Conservation (phyloP, 2,329 filamentous ascomycete genomes). For the Fusarium anthophilum region DNA sequence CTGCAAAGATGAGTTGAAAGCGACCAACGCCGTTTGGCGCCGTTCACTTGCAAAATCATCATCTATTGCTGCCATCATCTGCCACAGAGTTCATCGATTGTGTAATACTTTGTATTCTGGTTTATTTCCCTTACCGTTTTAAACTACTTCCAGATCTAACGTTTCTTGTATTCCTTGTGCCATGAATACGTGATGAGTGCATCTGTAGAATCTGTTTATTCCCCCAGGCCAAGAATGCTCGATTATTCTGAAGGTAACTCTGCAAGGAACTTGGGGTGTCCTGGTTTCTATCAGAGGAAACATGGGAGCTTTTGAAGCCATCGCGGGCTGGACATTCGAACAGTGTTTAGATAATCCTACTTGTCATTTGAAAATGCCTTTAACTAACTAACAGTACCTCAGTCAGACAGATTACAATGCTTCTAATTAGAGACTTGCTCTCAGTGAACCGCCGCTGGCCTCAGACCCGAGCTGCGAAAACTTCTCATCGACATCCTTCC, state of each 20-base stretch:
- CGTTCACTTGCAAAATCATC: background rate
- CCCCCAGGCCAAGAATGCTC: background rate
- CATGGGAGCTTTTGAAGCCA: rapidly evolving
- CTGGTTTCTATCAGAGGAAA: background rate
- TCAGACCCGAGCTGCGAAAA: constrained; percentile 33
- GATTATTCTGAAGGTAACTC: rapidly evolving
- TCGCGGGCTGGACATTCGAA: rapidly evolving
- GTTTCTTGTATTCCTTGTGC: background rate
- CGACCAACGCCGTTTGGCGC: background rate
- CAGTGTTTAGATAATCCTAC: rapidly evolving
- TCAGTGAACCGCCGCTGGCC: background rate
- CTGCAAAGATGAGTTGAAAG: background rate
- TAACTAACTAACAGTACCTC: background rate
- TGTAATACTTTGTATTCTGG: rapidly evolving
- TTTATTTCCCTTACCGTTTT: rapidly evolving
- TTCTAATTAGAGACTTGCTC: background rate
- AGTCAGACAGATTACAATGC: background rate
- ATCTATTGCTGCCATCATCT: rapidly evolving
- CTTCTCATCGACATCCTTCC: constrained; percentile 49
- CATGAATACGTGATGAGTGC: rapidly evolving
- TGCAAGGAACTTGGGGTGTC: background rate
- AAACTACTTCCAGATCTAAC: background rate
- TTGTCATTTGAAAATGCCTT: no score
- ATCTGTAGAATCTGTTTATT: background rate
- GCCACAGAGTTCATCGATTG: rapidly evolving